Evolutionary conservation across 352 stramenopile genomes (phyloP), one percentile per base, ranked within the genome.

Genomic region (Phytophthora aleatoria): DNA sequence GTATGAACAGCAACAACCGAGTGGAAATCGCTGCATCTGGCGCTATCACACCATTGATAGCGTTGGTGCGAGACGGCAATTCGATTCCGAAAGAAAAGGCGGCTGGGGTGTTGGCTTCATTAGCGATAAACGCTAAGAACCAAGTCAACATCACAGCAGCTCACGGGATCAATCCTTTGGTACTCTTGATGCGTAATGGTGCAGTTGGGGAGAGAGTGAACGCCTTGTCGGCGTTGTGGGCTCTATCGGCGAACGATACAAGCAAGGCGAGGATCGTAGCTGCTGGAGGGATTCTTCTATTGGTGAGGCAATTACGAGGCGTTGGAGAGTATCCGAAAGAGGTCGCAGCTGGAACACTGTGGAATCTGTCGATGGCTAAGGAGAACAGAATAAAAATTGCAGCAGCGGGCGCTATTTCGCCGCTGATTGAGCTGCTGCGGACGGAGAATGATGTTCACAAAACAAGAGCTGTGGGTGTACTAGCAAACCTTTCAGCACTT

Each of bases 11-110:
- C 31, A 61, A 42, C 26, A 41, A 45, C 39, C 28, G 50, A 50
- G n/a, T 38, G 13, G 27, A 50, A 38, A 50, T 70, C 9, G 39
- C 36, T 28, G 44, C 15, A 15, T 26, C 39, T 0, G 56, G 26
- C 5, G 56, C 27, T 30, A 51, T 65, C 59, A 2, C 49, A n/a
- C 28, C 28, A 8, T 24, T 64, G 15, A 30, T 70, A 10, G 36
- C n/a, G n/a, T 51, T 70, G 44, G 9, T 64, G 13, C 45, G 42
- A 54, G 26, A 31, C 3, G 57, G 63, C 12, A 47, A 44, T 33
- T 45, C 47, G 4, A 39, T 58, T 13, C 35, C 57, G 24, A 52
- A 31, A 43, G 50, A 67, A 27, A 67, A 67, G 38, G 64, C 57
- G 11, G 51, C 57, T 9, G 64, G 57, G n/a, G 41, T 63, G 11